Evolutionary conservation across 1,139 yeast species (phyloP).

Genomic region (Taphrina confusa): DNA sequence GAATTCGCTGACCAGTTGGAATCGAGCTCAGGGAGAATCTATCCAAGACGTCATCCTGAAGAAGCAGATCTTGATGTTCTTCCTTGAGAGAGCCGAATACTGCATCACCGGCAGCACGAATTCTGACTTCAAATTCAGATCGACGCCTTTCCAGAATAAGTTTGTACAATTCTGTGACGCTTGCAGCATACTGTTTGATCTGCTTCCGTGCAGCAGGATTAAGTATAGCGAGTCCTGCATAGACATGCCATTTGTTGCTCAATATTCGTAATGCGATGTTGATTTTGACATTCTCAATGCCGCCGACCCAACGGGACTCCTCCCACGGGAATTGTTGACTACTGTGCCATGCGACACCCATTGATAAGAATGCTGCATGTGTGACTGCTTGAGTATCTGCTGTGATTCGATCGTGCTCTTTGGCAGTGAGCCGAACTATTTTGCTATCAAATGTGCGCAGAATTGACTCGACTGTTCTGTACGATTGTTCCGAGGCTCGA

Average conservation of each 20-base stretch:
- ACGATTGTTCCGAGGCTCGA: constrained; percentile 59
- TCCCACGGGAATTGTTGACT: constrained; percentile 90
- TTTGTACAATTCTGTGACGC: constrained; percentile 78
- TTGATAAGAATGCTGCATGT: constrained; percentile 88
- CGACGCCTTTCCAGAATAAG: constrained; percentile 73
- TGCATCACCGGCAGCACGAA: constrained; percentile 65
- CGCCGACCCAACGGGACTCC: constrained; percentile 82
- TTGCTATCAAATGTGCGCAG: constrained; percentile 76
- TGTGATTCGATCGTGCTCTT: constrained; percentile 88
- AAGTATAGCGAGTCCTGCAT: constrained; percentile 94
- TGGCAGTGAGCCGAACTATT: constrained; percentile 73
- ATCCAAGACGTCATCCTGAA: constrained; percentile 78
- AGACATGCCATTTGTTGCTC: constrained; percentile 96
- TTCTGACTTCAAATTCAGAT: constrained; percentile 59
- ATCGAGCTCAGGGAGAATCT: constrained; percentile 73
- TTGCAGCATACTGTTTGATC: constrained; percentile 81
- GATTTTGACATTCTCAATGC: constrained; percentile 91
- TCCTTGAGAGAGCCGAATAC: constrained; percentile 61
- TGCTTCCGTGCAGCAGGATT: constrained; percentile 94
- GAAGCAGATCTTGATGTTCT: constrained; percentile 57
- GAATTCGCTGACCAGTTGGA: constrained; percentile 71
- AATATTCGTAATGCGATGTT: constrained; percentile 86
- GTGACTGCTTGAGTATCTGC: constrained; percentile 99
- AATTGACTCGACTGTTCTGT: constrained; percentile 62
- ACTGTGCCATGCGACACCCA: constrained; percentile 96